These are phyloP conservation scores for Tylopilus rubrobrunneus DNA, from an alignment of 768 basidiomycete species.

Conservation along the genomic window DNA sequence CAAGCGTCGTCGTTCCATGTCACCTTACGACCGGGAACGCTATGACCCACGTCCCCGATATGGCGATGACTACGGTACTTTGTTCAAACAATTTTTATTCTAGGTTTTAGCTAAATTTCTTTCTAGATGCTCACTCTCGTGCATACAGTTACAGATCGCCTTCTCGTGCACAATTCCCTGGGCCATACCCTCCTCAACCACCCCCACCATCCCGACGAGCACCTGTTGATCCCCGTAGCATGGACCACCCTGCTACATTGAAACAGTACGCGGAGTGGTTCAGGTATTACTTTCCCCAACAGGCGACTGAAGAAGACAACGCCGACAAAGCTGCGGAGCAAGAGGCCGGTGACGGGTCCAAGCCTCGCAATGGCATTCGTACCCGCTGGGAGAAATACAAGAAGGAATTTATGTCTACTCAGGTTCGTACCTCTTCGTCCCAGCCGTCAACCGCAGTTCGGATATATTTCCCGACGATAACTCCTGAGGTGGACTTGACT, in stretches of 20 bases:
- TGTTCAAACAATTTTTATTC: slow-evolving; percentile 1
- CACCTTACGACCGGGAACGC: slow-evolving; percentile 77
- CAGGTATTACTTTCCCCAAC: slow-evolving; percentile 67
- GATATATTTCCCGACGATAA: slow-evolving; percentile 12
- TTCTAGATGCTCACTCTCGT: slow-evolving; percentile 61
- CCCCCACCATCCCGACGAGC: slow-evolving; percentile 53
- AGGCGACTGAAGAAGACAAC: slow-evolving; percentile 78
- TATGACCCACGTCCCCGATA: slow-evolving; percentile 83
- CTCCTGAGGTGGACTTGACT: slow-evolving; percentile 16
- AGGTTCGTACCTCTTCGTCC: slow-evolving; percentile 58
- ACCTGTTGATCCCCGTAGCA: slow-evolving; percentile 75
- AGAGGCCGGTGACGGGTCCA: slow-evolving; percentile 76
- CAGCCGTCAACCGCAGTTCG: slow-evolving; percentile 4
- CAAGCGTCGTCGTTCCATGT: slow-evolving; percentile 72
- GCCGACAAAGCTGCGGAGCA: slow-evolving; percentile 82
- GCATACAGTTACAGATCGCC: slow-evolving; percentile 61
- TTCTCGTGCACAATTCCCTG: slow-evolving; percentile 49
- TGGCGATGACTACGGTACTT: slow-evolving; percentile 76
- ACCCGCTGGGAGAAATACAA: slow-evolving; percentile 91
- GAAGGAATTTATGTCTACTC: slow-evolving; percentile 81
- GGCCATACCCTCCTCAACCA: slow-evolving; percentile 37
- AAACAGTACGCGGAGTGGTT: slow-evolving; percentile 91
- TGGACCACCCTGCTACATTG: slow-evolving; percentile 76
- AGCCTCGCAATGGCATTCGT: slow-evolving; percentile 81
- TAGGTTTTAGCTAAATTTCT: slow-evolving; percentile 10